Evolutionary conservation across 169 alveolate genomes (phyloP).

Genomic region (Plasmodium coatneyi): DNA sequence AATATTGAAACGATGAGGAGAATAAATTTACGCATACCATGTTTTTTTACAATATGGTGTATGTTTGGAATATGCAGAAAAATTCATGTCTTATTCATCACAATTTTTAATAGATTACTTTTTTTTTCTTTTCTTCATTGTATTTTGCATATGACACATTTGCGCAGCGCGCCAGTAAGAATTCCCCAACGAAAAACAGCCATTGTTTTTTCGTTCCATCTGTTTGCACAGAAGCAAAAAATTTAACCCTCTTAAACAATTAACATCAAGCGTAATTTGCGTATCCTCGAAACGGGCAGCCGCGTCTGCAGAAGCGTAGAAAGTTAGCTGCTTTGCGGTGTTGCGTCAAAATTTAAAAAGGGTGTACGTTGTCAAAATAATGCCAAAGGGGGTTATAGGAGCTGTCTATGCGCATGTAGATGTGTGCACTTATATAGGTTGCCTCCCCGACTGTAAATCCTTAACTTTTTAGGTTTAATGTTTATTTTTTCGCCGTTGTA

Average conservation of each 20-base stretch:
- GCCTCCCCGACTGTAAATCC: background rate
- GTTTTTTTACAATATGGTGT: background rate
- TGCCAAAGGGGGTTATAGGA: background rate
- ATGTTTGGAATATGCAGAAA: background rate
- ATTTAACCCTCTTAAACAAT: background rate
- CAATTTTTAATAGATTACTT: constrained; percentile 18
- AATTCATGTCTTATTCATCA: constrained; percentile 3
- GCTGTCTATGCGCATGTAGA: background rate
- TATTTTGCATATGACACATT: background rate
- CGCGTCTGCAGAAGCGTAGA: background rate
- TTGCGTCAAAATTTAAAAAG: constrained; percentile 7
- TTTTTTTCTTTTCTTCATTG: constrained; percentile 5
- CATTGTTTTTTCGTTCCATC: background rate
- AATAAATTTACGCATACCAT: background rate
- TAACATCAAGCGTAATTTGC: background rate
- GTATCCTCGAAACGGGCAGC: background rate
- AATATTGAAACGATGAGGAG: background rate
- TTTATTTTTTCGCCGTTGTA: background rate
- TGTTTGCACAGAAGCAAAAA: constrained; percentile 1
- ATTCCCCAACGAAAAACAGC: background rate
- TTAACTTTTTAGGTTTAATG: constrained; percentile 2
- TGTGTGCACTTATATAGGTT: background rate
- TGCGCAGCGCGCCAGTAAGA: background rate
- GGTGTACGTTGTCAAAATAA: background rate
- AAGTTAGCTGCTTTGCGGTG: background rate